phyloP scores from a whole-genome alignment of 1,284 basidiomycete genomes.

The Papiliotrema laurentii region DNA sequence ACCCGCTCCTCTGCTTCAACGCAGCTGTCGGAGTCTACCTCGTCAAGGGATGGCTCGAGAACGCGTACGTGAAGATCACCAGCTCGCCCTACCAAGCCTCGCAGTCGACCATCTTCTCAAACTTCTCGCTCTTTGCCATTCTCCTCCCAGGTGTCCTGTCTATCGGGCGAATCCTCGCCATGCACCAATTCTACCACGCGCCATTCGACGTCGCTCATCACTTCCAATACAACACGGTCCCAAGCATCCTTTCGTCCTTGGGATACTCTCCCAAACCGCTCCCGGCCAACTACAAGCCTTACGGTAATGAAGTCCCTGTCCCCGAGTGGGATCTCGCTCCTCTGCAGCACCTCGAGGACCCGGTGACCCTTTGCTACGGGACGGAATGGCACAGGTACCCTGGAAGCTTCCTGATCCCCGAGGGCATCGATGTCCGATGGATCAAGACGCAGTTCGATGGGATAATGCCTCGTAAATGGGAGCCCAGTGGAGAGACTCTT shows the following conservation, averaged over 20 bases:
- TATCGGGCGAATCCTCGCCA: constrained; percentile 69
- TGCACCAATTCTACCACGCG: constrained; percentile 85
- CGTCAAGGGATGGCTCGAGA: constrained; percentile 77
- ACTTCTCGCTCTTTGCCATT: constrained; percentile 67
- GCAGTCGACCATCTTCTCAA: constrained; percentile 67
- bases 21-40: constrained; percentile 82
- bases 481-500: constrained; percentile 13
- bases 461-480: constrained; percentile 65
- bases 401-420: constrained; percentile 80
- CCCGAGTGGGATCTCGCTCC: constrained; percentile 66
- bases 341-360: constrained; percentile 60
- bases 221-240: constrained; percentile 75
- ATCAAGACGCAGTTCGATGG: constrained; percentile 86
- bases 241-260: constrained; percentile 70
- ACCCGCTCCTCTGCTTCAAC: constrained; percentile 89
- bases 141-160: constrained; percentile 65
- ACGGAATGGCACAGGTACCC: constrained; percentile 98
- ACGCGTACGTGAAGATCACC: constrained; percentile 65
- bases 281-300: constrained; percentile 29
- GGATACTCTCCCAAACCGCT: constrained; percentile 53
- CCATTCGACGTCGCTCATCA: constrained; percentile 70
- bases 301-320: constrained; percentile 50
- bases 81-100: constrained; percentile 85
- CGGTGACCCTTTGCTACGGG: constrained; percentile 74
- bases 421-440: constrained; percentile 75